Conservation (phyloP, 768 basidiomycete species). For the Serendipita sp. region DNA sequence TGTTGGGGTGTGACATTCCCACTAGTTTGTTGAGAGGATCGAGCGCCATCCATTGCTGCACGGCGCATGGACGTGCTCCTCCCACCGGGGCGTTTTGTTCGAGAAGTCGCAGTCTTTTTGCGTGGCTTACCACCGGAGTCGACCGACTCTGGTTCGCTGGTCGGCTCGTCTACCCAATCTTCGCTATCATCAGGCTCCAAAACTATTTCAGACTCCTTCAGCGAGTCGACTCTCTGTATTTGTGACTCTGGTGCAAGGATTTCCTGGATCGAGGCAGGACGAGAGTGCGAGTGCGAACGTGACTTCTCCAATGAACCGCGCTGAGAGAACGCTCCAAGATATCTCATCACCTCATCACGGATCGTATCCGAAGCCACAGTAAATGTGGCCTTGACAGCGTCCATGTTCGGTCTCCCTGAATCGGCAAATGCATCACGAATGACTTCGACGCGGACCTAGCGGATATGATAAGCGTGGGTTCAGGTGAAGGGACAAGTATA, state of each 20-base stretch:
- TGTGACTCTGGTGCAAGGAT: background rate
- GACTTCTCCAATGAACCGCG: slow-evolving; percentile 7
- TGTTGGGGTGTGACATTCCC: background rate
- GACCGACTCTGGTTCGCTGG: background rate
- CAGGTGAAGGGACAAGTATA: background rate
- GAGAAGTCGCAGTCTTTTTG: background rate
- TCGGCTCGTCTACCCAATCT: slow-evolving; percentile 8
- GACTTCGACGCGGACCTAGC: slow-evolving; percentile 31
- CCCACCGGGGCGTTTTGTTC: background rate
- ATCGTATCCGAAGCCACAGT: slow-evolving; percentile 22
- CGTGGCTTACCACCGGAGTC: background rate
- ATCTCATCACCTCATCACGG: slow-evolving; percentile 19
- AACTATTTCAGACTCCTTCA: slow-evolving; percentile 16
- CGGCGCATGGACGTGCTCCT: background rate
- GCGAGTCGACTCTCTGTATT: background rate
- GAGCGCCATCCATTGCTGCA: background rate
- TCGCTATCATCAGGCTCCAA: slow-evolving; percentile 11
- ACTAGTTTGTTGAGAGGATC: background rate
- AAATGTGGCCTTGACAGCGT: slow-evolving; percentile 5
- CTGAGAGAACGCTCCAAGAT: slow-evolving; percentile 18
- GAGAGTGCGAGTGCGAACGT: background rate
- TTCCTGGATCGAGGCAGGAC: background rate
- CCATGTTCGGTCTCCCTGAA: slow-evolving; percentile 9
- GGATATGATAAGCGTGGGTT: background rate
- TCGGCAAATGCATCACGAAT: slow-evolving; percentile 27